Evolutionary conservation across 192 early-diverging fungal genomes (phyloP).

Genomic region (Funneliformis mosseae): DNA sequence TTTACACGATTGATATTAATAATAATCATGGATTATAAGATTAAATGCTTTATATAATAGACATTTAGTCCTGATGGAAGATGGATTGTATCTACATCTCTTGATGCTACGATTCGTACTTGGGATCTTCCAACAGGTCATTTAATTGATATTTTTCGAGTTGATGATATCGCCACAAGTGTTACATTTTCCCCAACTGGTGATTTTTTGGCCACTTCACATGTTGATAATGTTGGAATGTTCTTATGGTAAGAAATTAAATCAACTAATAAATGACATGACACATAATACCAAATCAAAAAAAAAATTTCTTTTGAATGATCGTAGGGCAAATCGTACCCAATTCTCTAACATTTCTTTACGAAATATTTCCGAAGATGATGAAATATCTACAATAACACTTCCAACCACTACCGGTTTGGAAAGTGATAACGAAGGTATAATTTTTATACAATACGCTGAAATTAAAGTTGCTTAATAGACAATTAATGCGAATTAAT

Average conservation of each 20-base stretch:
- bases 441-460: not conserved
- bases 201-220: constrained; percentile 90
- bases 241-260: constrained; percentile 71
- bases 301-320: not conserved
- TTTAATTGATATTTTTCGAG: constrained; percentile 82
- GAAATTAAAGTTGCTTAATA: too few relatives aligned
- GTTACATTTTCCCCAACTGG: constrained; percentile 89
- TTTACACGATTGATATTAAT: not conserved
- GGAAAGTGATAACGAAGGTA: constrained; percentile 57
- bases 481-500: not conserved
- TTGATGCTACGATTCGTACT: constrained; percentile 88
- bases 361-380: constrained; percentile 64
- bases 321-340: constrained; percentile 68
- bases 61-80: constrained; percentile 91
- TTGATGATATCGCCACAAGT: constrained; percentile 77
- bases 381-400: constrained; percentile 47
- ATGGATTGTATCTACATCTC: constrained; percentile 80
- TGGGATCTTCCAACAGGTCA: constrained; percentile 96
- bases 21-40: not conserved
- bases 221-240: constrained; percentile 90
- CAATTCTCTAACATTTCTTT: constrained; percentile 76
- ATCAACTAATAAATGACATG: not conserved
- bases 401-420: constrained; percentile 64
- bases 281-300: not conserved
- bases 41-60: constrained; percentile 39